Conservation (phyloP, 257 asterid species). For the Salvia splendens region DNA sequence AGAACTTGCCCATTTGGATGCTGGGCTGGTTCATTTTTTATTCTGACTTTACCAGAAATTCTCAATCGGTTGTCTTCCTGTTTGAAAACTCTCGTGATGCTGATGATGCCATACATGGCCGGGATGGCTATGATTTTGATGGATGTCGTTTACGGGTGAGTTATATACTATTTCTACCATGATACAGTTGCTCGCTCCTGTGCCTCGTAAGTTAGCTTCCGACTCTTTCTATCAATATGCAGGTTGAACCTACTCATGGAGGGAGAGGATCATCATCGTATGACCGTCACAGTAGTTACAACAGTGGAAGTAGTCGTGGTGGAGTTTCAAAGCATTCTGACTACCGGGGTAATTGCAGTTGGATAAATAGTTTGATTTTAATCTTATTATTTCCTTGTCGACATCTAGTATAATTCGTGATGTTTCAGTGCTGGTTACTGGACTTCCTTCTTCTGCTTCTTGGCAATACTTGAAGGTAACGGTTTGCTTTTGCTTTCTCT, state of each 20-base stretch:
- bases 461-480: constrained; percentile 94
- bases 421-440: constrained; percentile 70
- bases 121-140: constrained; percentile 78
- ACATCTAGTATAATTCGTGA: not conserved
- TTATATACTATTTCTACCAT: not conserved
- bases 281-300: constrained; percentile 64
- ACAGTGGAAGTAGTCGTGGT: constrained; percentile 62
- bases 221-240: constrained; percentile 21
- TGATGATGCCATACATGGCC: constrained; percentile 80
- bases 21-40: too few species aligned
- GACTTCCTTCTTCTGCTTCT: constrained; percentile 91
- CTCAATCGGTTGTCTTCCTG: constrained; percentile 36
- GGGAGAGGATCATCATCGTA: constrained; percentile 70
- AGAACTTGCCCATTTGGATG: not conserved
- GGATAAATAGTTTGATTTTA: constrained; percentile 3
- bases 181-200: not conserved
- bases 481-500: not conserved
- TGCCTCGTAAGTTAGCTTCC: not conserved
- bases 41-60: not conserved
- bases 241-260: constrained; percentile 90
- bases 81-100: constrained; percentile 76
- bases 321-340: constrained; percentile 76
- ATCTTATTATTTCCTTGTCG: not conserved
- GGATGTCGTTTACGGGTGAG: constrained; percentile 70
- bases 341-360: constrained; percentile 57